A percentile compares a stretch with the other conserved stretches of the same genome.
phyloP scores from a whole-genome alignment of 1,284 basidiomycete genomes.

The Xerocomus subilludens region DNA sequence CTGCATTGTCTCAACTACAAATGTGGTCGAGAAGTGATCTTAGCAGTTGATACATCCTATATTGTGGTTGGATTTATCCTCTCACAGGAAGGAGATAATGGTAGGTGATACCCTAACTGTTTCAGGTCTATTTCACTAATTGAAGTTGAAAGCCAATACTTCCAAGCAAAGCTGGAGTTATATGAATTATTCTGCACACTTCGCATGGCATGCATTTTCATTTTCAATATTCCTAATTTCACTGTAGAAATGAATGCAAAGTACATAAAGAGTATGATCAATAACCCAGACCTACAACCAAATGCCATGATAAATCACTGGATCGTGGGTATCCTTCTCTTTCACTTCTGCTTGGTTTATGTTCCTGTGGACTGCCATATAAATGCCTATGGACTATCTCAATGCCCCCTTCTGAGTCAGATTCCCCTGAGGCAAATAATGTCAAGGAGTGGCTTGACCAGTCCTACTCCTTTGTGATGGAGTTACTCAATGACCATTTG shows the following conservation, averaged over 20 bases:
- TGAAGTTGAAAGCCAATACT: constrained; percentile 54
- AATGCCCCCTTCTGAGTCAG: not conserved
- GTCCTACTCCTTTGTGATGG: not conserved
- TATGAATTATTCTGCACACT: constrained; percentile 53
- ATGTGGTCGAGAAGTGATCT: too few species aligned
- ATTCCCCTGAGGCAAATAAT: not conserved
- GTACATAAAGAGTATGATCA: constrained; percentile 33
- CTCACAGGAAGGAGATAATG: constrained; percentile 45
- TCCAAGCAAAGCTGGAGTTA: too few species aligned
- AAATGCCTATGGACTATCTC: constrained; percentile 45
- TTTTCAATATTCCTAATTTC: constrained; percentile 2
- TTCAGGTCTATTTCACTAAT: constrained; percentile 56
- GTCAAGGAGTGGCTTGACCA: not conserved
- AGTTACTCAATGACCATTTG: not conserved
- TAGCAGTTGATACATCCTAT: constrained; percentile 54
- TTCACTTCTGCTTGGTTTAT: too few species aligned
- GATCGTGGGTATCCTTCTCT: constrained; percentile 55
- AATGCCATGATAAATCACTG: constrained; percentile 56
- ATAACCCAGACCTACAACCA: constrained; percentile 35
- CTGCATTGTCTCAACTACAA: too few species aligned
- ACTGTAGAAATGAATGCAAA: constrained; percentile 19
- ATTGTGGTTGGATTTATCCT: constrained; percentile 54
- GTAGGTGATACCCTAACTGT: constrained; percentile 37
- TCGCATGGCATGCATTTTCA: not conserved
- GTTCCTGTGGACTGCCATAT: constrained; percentile 35